Percentiles rank a stretch among this genome's conserved stretches.
Conservation (phyloP, 345 rosid species). For the Syzygium aqueum region DNA sequence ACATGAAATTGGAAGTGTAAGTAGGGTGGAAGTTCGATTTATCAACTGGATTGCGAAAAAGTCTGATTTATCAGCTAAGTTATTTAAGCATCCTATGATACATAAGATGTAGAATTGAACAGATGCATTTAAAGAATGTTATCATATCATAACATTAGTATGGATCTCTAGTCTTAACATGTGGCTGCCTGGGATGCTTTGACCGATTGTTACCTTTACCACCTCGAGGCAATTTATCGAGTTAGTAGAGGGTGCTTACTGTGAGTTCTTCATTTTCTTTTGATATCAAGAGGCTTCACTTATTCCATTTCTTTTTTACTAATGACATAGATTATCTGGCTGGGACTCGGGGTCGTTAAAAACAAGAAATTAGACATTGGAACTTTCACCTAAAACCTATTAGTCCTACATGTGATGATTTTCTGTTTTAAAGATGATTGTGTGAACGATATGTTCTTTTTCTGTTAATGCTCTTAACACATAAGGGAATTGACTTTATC, state of each 20-base stretch:
- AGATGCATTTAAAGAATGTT: constrained; percentile 66
- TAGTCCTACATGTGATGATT: background rate
- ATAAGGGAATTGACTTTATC: background rate
- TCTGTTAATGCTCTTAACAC: background rate
- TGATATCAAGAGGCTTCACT: background rate
- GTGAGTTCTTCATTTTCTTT: background rate
- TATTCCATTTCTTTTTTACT: background rate
- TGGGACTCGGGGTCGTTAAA: background rate
- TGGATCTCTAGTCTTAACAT: background rate
- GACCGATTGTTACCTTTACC: background rate
- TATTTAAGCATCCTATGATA: background rate
- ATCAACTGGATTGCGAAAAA: background rate
- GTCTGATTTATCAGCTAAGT: background rate
- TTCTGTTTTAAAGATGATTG: background rate
- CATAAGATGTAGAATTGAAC: constrained; percentile 67
- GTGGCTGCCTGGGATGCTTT: background rate
- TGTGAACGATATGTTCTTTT: background rate
- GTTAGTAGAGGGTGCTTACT: background rate
- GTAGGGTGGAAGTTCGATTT: background rate
- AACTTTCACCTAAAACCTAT: background rate
- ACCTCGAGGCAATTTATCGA: background rate
- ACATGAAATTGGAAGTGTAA: background rate
- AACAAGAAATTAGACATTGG: background rate
- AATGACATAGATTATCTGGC: background rate
- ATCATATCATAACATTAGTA: background rate